These are phyloP conservation scores for Exophiala oligosperma DNA, from an alignment of 2,329 filamentous ascomycete species.

Conservation along the genomic window DNA sequence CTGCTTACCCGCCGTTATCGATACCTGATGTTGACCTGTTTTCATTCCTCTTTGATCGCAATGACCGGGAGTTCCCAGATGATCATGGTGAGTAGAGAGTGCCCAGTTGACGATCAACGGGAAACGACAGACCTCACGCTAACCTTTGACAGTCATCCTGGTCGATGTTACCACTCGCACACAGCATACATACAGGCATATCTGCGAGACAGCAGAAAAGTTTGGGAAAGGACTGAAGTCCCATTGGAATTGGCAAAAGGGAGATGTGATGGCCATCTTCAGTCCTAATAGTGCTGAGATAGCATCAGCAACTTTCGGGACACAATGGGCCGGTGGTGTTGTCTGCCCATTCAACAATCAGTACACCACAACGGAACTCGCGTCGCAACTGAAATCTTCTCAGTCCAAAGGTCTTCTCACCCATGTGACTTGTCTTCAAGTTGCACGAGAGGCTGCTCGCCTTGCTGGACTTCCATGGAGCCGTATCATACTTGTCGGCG, in stretches of 20 bases:
- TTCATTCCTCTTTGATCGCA: conserved; percentile 71
- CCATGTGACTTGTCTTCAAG: conserved; percentile 64
- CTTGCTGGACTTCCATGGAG: conserved; percentile 68
- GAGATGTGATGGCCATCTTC: conserved; percentile 79
- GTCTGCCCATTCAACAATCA: conserved; percentile 80
- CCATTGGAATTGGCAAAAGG: conserved; percentile 66
- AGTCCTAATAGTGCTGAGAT: conserved; percentile 79
- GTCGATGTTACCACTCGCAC: conserved; percentile 57
- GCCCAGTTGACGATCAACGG: neutral
- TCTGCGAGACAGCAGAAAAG: conserved; percentile 64
- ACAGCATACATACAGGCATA: conserved; percentile 68
- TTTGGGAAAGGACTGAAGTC: conserved; percentile 78
- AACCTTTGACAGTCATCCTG: conserved; percentile 15
- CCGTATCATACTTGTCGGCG: conserved; percentile 73
- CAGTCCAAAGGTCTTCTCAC: conserved; percentile 74
- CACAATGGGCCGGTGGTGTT: conserved; percentile 78
- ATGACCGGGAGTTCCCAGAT: conserved; percentile 64
- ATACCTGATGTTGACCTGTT: conserved; percentile 77
- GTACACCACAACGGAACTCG: conserved; percentile 79
- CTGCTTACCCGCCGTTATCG: conserved; percentile 61
- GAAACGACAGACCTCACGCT: neutral
- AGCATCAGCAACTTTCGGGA: conserved; percentile 75
- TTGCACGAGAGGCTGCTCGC: conserved; percentile 66
- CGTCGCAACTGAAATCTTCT: conserved; percentile 77
- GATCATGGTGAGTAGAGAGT: conserved; percentile 61